These are phyloP conservation scores for Euphorbia lathyris DNA, from an alignment of 345 rosid genomes.

Conservation along the genomic window DNA sequence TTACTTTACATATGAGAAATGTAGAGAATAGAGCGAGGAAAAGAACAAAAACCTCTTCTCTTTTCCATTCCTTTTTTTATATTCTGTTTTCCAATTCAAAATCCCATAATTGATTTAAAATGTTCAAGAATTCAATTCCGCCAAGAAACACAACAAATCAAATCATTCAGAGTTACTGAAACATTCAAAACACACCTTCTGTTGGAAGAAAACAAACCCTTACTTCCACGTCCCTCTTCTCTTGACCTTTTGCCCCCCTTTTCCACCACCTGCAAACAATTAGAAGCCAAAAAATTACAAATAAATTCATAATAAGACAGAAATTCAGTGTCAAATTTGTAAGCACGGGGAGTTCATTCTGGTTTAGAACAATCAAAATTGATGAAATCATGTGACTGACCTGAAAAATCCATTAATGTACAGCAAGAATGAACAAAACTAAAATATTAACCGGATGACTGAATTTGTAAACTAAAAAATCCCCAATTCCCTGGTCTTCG, in stretches of 20 bases:
- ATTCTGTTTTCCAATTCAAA: background rate
- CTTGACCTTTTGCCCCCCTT: conserved; percentile 33
- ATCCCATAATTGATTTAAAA: background rate
- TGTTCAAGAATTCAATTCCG: background rate
- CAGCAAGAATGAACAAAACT: background rate
- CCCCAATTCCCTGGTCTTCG: background rate
- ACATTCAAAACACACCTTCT: conserved; percentile 28
- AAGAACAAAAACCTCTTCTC: background rate
- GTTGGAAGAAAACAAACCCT: conserved; percentile 11
- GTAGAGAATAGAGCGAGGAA: background rate
- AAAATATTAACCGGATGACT: background rate
- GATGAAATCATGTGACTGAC: background rate
- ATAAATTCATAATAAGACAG: background rate
- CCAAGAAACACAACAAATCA: background rate
- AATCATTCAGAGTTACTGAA: background rate
- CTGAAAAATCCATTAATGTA: background rate
- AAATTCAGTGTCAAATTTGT: background rate
- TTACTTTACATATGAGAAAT: background rate
- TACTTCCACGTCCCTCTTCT: conserved; percentile 21
- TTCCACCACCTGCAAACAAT: conserved; percentile 22
- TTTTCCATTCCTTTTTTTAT: background rate
- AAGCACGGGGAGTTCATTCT: background rate
- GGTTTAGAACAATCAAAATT: background rate
- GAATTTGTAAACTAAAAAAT: background rate
- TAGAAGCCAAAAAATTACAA: conserved; percentile 3